phyloP scores from a whole-genome alignment of 495 filamentous ascomycete species.

The Aspergillus sclerotiicarbonarius region DNA sequence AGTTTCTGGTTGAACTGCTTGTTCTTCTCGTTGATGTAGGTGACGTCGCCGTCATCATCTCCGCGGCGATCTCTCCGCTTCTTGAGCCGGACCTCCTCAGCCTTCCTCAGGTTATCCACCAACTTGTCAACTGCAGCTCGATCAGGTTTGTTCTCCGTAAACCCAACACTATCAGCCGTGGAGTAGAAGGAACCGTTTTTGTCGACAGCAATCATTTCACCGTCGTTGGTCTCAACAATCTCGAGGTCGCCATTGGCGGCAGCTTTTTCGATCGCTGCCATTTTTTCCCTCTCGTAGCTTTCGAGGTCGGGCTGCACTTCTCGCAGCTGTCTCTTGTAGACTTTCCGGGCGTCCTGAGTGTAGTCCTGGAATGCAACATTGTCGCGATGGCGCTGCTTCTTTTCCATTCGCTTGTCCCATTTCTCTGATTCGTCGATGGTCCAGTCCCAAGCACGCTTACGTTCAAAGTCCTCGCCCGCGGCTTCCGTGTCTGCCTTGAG shows the following conservation, averaged over 20 bases:
- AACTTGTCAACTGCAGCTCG: constrained; percentile 88
- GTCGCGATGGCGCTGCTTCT: constrained; percentile 79
- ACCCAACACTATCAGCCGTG: constrained; percentile 75
- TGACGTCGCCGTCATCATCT: constrained; percentile 83
- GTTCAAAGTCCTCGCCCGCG: constrained; percentile 87
- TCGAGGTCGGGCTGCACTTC: constrained; percentile 70
- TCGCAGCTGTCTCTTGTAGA: constrained; percentile 88
- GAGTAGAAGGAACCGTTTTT: constrained; percentile 87
- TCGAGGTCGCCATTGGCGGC: constrained; percentile 77
- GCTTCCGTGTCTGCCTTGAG: constrained; percentile 87
- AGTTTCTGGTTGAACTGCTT: constrained; percentile 99
- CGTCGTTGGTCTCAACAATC: constrained; percentile 90
- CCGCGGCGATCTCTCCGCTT: constrained; percentile 76
- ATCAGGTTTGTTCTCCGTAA: constrained; percentile 82
- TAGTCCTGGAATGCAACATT: constrained; percentile 92
- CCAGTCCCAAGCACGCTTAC: constrained; percentile 98
- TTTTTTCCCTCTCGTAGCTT: constrained; percentile 80
- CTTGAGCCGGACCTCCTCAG: constrained; percentile 80
- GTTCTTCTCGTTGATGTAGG: constrained; percentile 99
- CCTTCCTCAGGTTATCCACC: constrained; percentile 81
- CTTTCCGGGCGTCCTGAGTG: constrained; percentile 77
- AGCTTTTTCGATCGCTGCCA: constrained; percentile 77
- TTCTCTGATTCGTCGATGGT: constrained; percentile 88
- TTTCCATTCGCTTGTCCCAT: constrained; percentile 87
- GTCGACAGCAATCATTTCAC: constrained; percentile 91